phyloP scores from a whole-genome alignment of 805 yeast species.

The Wickerhamomyces tratensis region DNA sequence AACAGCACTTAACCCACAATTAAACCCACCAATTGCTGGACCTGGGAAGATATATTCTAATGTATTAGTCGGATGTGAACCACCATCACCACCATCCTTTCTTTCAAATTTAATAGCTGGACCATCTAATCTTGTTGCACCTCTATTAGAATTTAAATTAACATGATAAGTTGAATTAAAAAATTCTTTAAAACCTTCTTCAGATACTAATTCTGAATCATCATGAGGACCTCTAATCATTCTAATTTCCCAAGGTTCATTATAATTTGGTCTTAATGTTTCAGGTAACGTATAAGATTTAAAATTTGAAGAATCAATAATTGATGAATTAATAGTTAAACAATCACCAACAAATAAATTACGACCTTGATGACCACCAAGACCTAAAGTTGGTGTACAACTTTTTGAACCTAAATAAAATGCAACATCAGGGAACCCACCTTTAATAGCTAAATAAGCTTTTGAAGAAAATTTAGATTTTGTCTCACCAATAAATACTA shows the following conservation, averaged over 20 bases:
- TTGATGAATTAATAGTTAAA: conserved; percentile 7
- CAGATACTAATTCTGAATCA: conserved; percentile 18
- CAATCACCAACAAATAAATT: conserved; percentile 20
- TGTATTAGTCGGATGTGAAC: conserved; percentile 21
- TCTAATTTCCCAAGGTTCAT: conserved; percentile 12
- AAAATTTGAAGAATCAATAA: not conserved
- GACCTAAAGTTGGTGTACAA: conserved; percentile 18
- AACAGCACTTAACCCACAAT: conserved; percentile 17
- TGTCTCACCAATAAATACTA: conserved; percentile 16
- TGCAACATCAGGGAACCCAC: conserved; percentile 23
- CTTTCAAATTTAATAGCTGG: conserved; percentile 16
- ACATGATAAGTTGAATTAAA: conserved; percentile 13
- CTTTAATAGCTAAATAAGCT: conserved; percentile 19
- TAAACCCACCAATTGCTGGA: too few species aligned
- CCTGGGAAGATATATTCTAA: conserved; percentile 20
- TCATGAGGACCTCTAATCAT: conserved; percentile 21
- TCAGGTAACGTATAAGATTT: conserved; percentile 11
- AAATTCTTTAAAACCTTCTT: conserved; percentile 15
- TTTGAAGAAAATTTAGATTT: conserved; percentile 7
- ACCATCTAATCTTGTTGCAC: conserved; percentile 21
- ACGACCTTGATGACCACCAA: conserved; percentile 24
- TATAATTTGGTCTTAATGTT: conserved; percentile 9
- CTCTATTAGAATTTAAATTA: conserved; percentile 21
- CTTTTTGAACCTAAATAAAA: conserved; percentile 19
- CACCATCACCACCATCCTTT: conserved; percentile 20